These are phyloP conservation scores for Schwanniomyces vanrijiae DNA, from an alignment of 805 yeast genomes.

Conservation along the genomic window DNA sequence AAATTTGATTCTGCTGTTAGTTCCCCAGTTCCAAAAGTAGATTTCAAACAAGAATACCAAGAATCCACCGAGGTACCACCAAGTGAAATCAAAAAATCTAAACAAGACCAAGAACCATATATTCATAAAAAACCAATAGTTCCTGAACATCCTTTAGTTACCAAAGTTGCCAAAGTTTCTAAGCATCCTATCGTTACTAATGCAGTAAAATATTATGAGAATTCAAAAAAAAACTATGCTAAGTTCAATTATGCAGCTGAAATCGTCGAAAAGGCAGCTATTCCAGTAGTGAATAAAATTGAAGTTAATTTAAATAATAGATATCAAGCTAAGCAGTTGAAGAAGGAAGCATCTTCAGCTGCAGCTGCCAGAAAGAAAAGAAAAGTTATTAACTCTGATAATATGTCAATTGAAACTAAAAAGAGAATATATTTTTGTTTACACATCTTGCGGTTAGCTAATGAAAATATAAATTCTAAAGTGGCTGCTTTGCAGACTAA, in stretches of 20 bases:
- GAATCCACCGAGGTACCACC: not conserved
- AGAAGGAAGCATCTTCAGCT: slow-evolving; percentile 14
- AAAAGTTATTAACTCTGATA: slow-evolving; percentile 11
- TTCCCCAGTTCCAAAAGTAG: not conserved
- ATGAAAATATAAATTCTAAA: slow-evolving; percentile 67
- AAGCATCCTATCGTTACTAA: slow-evolving; percentile 45
- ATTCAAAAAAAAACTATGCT: slow-evolving; percentile 45
- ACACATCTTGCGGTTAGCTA: slow-evolving; percentile 78
- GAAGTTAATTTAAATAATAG: slow-evolving; percentile 45
- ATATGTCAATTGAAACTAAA: slow-evolving; percentile 66
- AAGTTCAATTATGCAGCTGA: slow-evolving; percentile 62
- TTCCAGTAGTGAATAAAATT: slow-evolving; percentile 51
- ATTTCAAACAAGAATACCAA: not conserved
- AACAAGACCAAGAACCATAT: not conserved
- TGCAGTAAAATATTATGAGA: slow-evolving; percentile 49
- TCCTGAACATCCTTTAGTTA: slow-evolving; percentile 36
- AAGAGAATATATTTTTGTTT: slow-evolving; percentile 75
- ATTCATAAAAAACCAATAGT: not conserved
- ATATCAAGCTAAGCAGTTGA: slow-evolving; percentile 28
- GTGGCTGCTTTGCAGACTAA: slow-evolving; percentile 59
- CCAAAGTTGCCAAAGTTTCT: slow-evolving; percentile 36
- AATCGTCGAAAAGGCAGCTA: slow-evolving; percentile 55
- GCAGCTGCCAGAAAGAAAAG: slow-evolving; percentile 18
- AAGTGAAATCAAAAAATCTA: too few relatives aligned
- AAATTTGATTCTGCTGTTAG: not conserved